Evolutionary conservation across 2,329 filamentous ascomycete species (phyloP), one percentile per base, ranked within the genome.

Genomic region (Talaromyces amestolkiae): DNA sequence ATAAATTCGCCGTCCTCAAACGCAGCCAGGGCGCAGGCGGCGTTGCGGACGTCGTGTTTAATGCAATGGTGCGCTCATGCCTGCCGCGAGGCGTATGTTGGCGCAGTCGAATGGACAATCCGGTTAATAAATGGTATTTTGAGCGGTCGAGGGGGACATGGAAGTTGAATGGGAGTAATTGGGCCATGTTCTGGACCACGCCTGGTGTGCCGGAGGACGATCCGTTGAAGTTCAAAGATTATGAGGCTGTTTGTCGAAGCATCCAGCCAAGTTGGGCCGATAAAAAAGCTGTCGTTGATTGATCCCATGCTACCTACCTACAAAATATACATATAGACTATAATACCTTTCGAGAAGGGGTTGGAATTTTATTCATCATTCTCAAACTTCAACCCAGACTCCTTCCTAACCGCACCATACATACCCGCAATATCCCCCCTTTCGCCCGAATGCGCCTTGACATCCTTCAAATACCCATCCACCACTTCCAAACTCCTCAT

Each of bases 51-150:
- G 90, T 98, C 45, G 91, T 99, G 8, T 99, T 98, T 80, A 97
- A 96, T 68, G 90, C 93, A 39, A 96, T 99, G 91, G 92, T 97
- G 5, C 86, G 91, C 33, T 88, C 89, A 22, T 97, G 93, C 72
- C 96, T 98, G 70, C 93, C 93, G 0, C 79, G 87, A 2, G 95
- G 95, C 0, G 91, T 98, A 1, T 96, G 93, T 73, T 99, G 95
- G 95, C 85, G 93, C 65, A 96, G 91, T 75, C 84, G 95, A 61
- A 90, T 90, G 73, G 87, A 93, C 74, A 98, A 99, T 74, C 94
- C 93, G 0, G 95, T 99, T 4, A 99, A 99, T 75, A 97, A 97
- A 76, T 99, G 95, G 95, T 99, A 99, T 77, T 97, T 98, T 79
- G 95, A 99, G 79, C 85, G 95, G 58, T 92, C 91, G 2, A 82